Evolutionary conservation across 179 eudicot genomes (phyloP), one percentile per base, ranked within the genome.

Genomic region (Silene coronaria): DNA sequence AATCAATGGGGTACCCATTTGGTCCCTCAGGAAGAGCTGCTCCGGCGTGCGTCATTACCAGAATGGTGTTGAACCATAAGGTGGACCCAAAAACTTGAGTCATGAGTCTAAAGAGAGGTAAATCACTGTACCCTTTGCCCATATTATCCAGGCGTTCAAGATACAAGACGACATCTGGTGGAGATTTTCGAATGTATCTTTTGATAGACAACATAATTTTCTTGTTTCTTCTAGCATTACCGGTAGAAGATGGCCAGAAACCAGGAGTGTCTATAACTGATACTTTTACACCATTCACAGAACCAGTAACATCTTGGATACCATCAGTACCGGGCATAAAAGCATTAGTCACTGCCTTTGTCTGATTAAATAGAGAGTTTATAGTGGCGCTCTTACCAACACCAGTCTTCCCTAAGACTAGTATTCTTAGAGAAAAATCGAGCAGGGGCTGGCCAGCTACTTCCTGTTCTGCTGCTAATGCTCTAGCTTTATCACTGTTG

Each of bases 341-440:
- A 22, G 99, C 97, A 84, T 89, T 79, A 10, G 99, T 95, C n/a
- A 68, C 57, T 57, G 88, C 84, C 83, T 86, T 95, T 21, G 82
- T 77, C 72, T 90, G 89, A 80, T 88, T 82, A 73, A 95, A 87
- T 53, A 95, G 83, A 17, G 97, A 90, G 81, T 95, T 95, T 75
- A 95, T 90, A 21, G 99, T 92, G 72, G 97, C 92, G 57, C 99
- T 95, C 78, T 95, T 95, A 59, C 99, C 99, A 65, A 88, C 95
- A 27, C 99, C 99, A 21, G 96, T 92, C 83, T 83, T 92, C 19
- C 99, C 97, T 80, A 95, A 63, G 62, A 92, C 85, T 60, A 92
- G 91, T 67, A 92, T 84, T 73, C 81, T 87, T 65, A 95, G 57
- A 55, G 95, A 85, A 78, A 90, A 90, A 78, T 92, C 90, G 75